Percentiles rank a stretch among this genome's conserved stretches.
Conservation (phyloP, 2,329 filamentous ascomycete species). For the Plenodomus tracheiphilus region DNA sequence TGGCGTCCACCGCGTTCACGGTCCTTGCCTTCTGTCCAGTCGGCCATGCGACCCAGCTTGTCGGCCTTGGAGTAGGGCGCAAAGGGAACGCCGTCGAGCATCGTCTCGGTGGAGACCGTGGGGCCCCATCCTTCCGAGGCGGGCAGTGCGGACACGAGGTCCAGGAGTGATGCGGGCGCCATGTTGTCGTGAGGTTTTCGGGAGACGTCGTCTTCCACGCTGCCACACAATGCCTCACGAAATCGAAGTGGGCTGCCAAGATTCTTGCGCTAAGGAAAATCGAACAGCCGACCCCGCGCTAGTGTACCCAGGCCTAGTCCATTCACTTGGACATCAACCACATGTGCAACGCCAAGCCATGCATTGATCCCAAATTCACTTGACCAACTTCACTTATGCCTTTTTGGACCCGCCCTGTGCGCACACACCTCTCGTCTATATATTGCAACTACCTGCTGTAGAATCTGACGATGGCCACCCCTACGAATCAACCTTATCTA, state of each 20-base stretch:
- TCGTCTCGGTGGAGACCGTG: conserved; percentile 78
- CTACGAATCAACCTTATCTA: conserved; percentile 1
- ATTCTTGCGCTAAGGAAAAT: conserved; percentile 17
- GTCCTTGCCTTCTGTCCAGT: conserved; percentile 95
- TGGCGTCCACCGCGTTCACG: conserved; percentile 77
- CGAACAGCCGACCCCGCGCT: conserved; percentile 16
- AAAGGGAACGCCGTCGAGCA: conserved; percentile 92
- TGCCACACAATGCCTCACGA: conserved; percentile 19
- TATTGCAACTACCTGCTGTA: neutral
- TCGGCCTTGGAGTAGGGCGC: conserved; percentile 98
- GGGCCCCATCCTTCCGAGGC: conserved; percentile 73
- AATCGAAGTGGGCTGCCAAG: conserved; percentile 23
- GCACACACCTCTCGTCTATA: neutral
- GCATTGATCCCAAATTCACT: neutral
- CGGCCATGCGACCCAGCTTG: conserved; percentile 98
- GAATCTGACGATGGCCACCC: conserved; percentile 9
- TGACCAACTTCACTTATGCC: neutral
- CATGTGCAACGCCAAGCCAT: neutral
- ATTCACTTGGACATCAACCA: neutral
- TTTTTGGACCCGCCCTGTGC: neutral
- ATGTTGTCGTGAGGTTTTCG: conserved; percentile 37
- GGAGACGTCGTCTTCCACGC: conserved; percentile 9
- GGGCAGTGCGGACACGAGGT: conserved; percentile 53
- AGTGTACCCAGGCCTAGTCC: neutral
- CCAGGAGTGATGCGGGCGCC: conserved; percentile 52